Percentiles rank a stretch among this genome's conserved stretches.
Evolutionary conservation across 768 basidiomycete species (phyloP).

Genomic region (Gautieria morchelliformis): DNA sequence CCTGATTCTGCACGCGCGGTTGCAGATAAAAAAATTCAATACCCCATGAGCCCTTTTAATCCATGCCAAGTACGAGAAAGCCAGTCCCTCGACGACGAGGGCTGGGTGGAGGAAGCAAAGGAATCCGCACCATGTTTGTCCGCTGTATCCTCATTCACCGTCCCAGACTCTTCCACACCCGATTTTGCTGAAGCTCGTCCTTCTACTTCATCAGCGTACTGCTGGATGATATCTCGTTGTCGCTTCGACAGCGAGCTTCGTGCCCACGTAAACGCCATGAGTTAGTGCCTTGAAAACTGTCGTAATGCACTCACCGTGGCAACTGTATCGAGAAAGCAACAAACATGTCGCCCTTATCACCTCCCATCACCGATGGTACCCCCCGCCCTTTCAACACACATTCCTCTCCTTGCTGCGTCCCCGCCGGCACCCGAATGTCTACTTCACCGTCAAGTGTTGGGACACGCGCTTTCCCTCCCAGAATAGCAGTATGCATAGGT

Average conservation of each 20-base stretch:
- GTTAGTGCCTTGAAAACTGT: neutral
- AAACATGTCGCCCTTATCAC: constrained; percentile 74
- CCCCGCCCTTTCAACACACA: constrained; percentile 90
- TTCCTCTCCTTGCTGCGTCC: constrained; percentile 96
- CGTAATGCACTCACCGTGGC: constrained; percentile 59
- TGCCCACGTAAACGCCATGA: neutral
- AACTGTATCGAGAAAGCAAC: constrained; percentile 82
- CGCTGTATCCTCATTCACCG: constrained; percentile 3
- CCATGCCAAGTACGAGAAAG: constrained; percentile 58
- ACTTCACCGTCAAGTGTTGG: constrained; percentile 95
- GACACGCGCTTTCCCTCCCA: constrained; percentile 89
- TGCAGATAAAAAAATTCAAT: constrained; percentile 9
- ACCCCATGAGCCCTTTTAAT: constrained; percentile 60
- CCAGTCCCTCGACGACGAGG: constrained; percentile 48
- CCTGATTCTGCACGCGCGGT: neutral
- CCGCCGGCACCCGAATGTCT: constrained; percentile 82
- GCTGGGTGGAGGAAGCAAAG: constrained; percentile 49
- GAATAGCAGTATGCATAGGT: constrained; percentile 81
- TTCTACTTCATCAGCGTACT: constrained; percentile 90
- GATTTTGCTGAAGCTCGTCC: constrained; percentile 33
- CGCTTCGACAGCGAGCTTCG: constrained; percentile 69
- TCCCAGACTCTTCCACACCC: neutral
- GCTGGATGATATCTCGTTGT: constrained; percentile 81
- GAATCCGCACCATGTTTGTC: constrained; percentile 68
- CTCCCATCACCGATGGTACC: constrained; percentile 49